Percentiles rank a stretch among this genome's conserved stretches.
phyloP scores from a whole-genome alignment of 441 rosid species.

The Flueggea neowawraea region DNA sequence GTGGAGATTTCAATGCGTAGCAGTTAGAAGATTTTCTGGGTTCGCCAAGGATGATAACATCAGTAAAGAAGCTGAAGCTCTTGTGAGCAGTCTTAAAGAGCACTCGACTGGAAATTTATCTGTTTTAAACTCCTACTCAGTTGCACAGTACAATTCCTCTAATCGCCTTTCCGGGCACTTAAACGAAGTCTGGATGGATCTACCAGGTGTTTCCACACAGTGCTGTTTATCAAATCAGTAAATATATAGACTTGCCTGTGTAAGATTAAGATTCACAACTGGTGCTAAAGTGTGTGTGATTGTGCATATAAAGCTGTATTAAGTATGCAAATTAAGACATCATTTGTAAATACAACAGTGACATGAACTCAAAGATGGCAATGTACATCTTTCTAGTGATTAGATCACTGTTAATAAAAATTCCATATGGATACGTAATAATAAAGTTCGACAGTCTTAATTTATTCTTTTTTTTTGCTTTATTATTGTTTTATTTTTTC shows the following conservation, averaged over 20 bases:
- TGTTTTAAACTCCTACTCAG: not conserved
- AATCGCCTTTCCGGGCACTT: conserved; percentile 23
- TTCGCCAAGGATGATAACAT: conserved; percentile 38
- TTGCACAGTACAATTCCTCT: conserved; percentile 48
- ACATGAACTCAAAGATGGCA: not conserved
- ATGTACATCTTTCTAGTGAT: not conserved
- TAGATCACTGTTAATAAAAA: not conserved
- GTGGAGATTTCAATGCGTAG: conserved; percentile 34
- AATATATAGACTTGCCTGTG: too few relatives aligned
- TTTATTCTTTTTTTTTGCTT: conserved; percentile 1
- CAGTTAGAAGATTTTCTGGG: conserved; percentile 45
- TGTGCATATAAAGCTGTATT: too few relatives aligned
- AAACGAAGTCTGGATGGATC: conserved; percentile 52
- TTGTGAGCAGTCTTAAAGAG: conserved; percentile 25
- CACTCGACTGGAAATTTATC: conserved; percentile 8
- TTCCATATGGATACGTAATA: not conserved
- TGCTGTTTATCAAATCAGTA: conserved; percentile 18
- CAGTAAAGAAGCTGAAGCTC: conserved; percentile 28
- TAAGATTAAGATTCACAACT: too few relatives aligned
- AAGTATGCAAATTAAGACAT: too few relatives aligned
- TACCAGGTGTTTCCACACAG: conserved; percentile 19
- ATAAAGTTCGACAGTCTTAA: not conserved
- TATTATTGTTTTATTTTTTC: not conserved
- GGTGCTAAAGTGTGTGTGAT: too few relatives aligned
- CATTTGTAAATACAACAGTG: not conserved